Percentiles rank a stretch among this genome's conserved stretches.
Conservation (phyloP, 2,329 filamentous ascomycete genomes). For the Xylaria hypoxylon region DNA sequence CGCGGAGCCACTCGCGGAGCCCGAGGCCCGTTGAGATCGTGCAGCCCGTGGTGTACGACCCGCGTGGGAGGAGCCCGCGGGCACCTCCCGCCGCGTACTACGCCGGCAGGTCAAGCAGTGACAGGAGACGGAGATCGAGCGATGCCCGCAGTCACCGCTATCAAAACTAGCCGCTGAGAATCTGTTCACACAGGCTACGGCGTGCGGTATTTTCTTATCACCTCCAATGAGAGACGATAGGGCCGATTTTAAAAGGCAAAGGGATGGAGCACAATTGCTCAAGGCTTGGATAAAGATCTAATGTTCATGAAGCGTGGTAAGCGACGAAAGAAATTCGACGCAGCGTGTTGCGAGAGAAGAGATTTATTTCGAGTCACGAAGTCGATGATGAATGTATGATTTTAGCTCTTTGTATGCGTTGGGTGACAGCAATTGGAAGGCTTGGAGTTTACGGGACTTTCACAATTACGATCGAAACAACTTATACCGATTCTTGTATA, state of each 20-base stretch:
- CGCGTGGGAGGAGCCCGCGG: conserved; percentile 42
- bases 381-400: conserved; percentile 14
- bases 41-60: conserved; percentile 42
- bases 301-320: not conserved
- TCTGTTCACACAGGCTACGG: too few species aligned
- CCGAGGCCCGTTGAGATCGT: conserved; percentile 41
- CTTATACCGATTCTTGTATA: conserved; percentile 8
- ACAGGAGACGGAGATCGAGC: conserved; percentile 42
- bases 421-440: not conserved
- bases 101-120: conserved; percentile 23
- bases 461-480: not conserved
- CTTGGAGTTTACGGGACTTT: conserved; percentile 4
- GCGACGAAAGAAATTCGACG: not conserved
- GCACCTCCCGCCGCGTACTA: conserved; percentile 46
- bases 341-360: not conserved
- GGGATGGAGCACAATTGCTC: not conserved
- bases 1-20: conserved; percentile 37
- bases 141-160: conserved; percentile 42
- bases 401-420: not conserved
- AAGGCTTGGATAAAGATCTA: not conserved
- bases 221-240: not conserved
- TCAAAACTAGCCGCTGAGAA: conserved; percentile 20
- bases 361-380: not conserved
- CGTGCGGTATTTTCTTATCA: not conserved
- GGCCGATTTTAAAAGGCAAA: not conserved